A percentile compares a stretch with the other conserved stretches of the same genome.
Conservation (phyloP, 2,329 filamentous ascomycete species). For the Ustilaginoidea virens region DNA sequence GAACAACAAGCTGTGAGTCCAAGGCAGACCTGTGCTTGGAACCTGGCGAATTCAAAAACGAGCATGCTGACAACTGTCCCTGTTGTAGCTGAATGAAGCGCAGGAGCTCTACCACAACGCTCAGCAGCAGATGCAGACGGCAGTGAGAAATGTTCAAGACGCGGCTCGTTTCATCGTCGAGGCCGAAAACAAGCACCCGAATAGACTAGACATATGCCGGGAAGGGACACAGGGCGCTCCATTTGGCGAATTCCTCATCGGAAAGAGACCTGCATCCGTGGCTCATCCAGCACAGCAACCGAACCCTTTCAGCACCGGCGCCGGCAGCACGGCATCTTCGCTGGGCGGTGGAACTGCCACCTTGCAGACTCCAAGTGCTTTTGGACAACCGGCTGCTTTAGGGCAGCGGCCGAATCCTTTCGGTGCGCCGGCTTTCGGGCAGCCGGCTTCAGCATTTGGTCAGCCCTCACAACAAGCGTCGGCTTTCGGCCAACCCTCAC, state of each 20-base stretch:
- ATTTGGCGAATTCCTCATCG: constrained; percentile 28
- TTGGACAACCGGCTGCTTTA: constrained; percentile 20
- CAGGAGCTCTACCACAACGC: constrained; percentile 47
- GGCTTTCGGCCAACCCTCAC: constrained; percentile 26
- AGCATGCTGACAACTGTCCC: background rate
- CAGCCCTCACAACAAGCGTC: constrained; percentile 11
- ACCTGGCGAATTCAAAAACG: no score
- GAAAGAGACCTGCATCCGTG: constrained; percentile 15
- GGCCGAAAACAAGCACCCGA: constrained; percentile 56
- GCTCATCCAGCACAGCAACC: constrained; percentile 13
- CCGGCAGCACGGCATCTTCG: constrained; percentile 9
- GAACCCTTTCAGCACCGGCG: constrained; percentile 26
- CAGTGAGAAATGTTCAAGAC: constrained; percentile 51
- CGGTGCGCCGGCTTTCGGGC: constrained; percentile 18
- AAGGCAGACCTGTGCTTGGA: no score
- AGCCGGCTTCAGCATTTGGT: constrained; percentile 17
- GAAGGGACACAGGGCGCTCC: constrained; percentile 27
- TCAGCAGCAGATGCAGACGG: constrained; percentile 56
- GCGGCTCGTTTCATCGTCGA: constrained; percentile 56
- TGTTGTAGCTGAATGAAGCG: constrained; percentile 40
- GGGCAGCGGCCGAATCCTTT: constrained; percentile 20
- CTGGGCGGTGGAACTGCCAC: constrained; percentile 14
- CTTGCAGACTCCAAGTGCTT: constrained; percentile 16
- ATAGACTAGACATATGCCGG: constrained; percentile 50
- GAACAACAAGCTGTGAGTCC: constrained; percentile 32